Percentiles rank a stretch among this genome's conserved stretches.
Conservation (phyloP, 1,284 basidiomycete genomes). For the Boletellus dicymbophilus region DNA sequence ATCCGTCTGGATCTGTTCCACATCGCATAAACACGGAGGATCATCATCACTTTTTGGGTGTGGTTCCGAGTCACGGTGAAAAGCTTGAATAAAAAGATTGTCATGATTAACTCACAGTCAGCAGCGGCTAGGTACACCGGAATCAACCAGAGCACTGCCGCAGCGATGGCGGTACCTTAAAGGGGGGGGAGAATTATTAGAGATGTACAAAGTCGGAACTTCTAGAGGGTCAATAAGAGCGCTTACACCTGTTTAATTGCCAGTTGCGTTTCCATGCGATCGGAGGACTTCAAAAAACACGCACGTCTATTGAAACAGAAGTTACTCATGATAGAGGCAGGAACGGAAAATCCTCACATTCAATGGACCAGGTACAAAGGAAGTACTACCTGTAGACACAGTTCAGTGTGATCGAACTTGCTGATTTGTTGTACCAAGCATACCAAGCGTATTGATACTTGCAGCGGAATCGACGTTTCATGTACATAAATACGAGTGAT, state of each 20-base stretch:
- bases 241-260: neutral
- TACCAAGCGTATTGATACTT: neutral
- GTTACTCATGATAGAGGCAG: neutral
- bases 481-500: neutral
- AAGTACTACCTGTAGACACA: neutral
- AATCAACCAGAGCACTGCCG: neutral
- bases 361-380: neutral
- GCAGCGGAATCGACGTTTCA: neutral
- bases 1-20: neutral
- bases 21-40: neutral
- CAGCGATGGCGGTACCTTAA: neutral
- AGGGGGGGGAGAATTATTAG: too few relatives aligned
- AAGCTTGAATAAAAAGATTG: neutral
- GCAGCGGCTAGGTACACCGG: neutral
- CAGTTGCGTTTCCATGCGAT: neutral
- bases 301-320: neutral
- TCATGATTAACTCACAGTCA: neutral
- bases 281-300: neutral
- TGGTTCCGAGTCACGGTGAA: neutral
- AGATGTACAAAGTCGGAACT: too few relatives aligned
- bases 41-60: neutral
- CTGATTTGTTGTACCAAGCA: neutral
- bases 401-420: neutral
- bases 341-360: neutral
- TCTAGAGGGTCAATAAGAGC: too few relatives aligned